Evolutionary conservation across 73 alveolate genomes (phyloP), one percentile per base, ranked within the genome.

Genomic region (Paramecium caudatum): DNA sequence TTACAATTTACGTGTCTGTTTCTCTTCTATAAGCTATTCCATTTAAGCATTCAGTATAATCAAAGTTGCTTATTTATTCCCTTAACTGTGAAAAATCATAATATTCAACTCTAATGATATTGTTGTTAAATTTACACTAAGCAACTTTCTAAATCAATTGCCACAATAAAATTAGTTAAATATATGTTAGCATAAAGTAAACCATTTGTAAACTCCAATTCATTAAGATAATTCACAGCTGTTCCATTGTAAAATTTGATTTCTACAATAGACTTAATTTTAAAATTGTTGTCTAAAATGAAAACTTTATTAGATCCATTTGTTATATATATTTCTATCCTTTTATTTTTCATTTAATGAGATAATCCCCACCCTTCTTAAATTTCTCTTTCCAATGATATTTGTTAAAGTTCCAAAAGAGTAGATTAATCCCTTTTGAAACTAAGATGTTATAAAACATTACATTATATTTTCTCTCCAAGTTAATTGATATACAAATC

Each of bases 391-490:
- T 74, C 55, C 21, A 74, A 8, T n/a, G 7, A 23, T 74, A 15
- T 74, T 21, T 16, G 19, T 8, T 74, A 17, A 8, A 16, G 8
- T 1, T 39, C 23, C 34, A 41, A 34, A 2, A 74, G 30, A 0
- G 69, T 39, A 10, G 36, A 63, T 4, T 16, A 21, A 74, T 74
- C 68, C 12, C 19, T 74, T 68, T 36, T 36, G 30, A 74, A 21
- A 21, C 70, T 49, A 6, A 23, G 15, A 37, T 37, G 12, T 34
- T 13, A 17, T 13, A 23, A 16, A 17, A 23, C 17, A 12, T 17
- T 70, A 70, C 87, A 70, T 70, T 12, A 23, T 41, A 23, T 21
- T 15, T 70, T 32, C 87, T 70, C 68, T 70, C 87, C 87, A 9
- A 3, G 87, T 74, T 9, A 39, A 74, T 15, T 39, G 45, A 74